A percentile compares a stretch with the other conserved stretches of the same genome.
phyloP scores from a whole-genome alignment of 2,329 filamentous ascomycete genomes.

The Geosmithia morbida region DNA sequence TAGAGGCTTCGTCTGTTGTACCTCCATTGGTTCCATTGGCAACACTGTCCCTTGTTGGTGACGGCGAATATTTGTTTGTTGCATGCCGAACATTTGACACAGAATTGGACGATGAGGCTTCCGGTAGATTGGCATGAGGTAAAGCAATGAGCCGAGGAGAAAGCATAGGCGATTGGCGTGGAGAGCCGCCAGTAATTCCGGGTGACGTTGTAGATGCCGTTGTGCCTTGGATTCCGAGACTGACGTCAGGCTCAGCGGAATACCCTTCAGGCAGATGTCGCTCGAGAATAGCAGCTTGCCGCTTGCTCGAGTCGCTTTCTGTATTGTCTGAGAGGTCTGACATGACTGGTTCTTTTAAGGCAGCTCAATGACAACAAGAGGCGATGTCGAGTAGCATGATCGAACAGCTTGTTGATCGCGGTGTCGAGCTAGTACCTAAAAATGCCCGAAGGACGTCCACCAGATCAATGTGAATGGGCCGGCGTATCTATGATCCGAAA shows the following conservation, averaged over 20 bases:
- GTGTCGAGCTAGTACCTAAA: background rate
- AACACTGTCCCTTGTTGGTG: background rate
- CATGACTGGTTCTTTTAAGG: background rate
- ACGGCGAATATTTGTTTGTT: background rate
- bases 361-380: background rate
- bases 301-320: background rate
- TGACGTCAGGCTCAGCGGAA: constrained; percentile 22
- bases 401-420: background rate
- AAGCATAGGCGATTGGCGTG: background rate
- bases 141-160: background rate
- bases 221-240: constrained; percentile 8
- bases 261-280: constrained; percentile 23
- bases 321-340: constrained; percentile 1
- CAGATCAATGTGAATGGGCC: background rate
- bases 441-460: background rate
- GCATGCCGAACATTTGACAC: background rate
- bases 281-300: constrained; percentile 18
- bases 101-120: background rate
- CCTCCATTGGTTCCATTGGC: background rate
- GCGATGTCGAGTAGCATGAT: background rate
- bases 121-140: background rate
- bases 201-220: background rate
- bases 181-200: background rate
- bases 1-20: background rate
- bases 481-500: background rate